These are phyloP conservation scores for Gentiana macrophylla DNA, from an alignment of 257 asterid genomes.

Conservation along the genomic window DNA sequence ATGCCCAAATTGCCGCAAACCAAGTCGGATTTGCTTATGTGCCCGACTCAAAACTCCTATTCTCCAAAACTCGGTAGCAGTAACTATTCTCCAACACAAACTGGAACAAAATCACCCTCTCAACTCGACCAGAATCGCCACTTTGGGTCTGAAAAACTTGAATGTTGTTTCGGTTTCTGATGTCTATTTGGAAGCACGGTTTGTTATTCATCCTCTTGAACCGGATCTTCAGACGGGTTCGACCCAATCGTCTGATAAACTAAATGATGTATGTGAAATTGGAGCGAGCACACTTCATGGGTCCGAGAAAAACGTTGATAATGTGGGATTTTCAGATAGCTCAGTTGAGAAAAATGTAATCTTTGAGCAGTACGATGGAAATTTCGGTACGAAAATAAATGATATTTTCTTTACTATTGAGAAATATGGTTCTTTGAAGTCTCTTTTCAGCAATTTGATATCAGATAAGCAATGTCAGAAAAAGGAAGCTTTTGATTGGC, in stretches of 20 bases:
- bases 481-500: slow-evolving; percentile 20
- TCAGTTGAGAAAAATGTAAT: neutral
- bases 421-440: slow-evolving; percentile 36
- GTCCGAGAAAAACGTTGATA: neutral
- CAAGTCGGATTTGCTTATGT: slow-evolving; percentile 61
- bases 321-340: slow-evolving; percentile 4
- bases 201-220: slow-evolving; percentile 24
- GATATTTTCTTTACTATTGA: slow-evolving; percentile 23
- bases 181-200: slow-evolving; percentile 47
- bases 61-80: slow-evolving; percentile 47
- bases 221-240: slow-evolving; percentile 5
- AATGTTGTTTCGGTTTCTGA: slow-evolving; percentile 46
- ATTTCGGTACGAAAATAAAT: neutral
- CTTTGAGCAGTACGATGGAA: slow-evolving; percentile 3
- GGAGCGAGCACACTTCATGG: slow-evolving; percentile 3
- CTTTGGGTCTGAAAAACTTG: slow-evolving; percentile 46
- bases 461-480: slow-evolving; percentile 7
- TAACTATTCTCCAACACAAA: slow-evolving; percentile 71
- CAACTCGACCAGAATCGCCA: slow-evolving; percentile 69
- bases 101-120: slow-evolving; percentile 74
- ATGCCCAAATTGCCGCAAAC: slow-evolving; percentile 70
- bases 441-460: slow-evolving; percentile 8
- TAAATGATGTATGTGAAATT: slow-evolving; percentile 30
- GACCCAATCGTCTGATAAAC: slow-evolving; percentile 10
- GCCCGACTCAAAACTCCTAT: slow-evolving; percentile 38